Evolutionary conservation across 1,284 basidiomycete species (phyloP).

Genomic region (Melampsora americana): DNA sequence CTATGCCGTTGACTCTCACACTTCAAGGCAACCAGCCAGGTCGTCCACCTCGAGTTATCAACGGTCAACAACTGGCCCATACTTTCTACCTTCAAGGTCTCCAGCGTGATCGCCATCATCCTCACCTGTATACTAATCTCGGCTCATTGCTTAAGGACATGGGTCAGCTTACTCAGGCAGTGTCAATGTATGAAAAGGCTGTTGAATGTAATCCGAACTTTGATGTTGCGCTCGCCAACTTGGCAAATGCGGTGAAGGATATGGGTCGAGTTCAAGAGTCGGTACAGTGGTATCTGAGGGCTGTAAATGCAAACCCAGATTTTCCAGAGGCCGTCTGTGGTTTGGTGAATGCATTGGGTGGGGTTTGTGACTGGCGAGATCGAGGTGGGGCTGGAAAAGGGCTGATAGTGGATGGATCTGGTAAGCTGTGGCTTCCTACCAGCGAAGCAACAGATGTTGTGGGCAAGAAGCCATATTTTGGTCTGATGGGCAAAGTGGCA

Average conservation of each 20-base stretch:
- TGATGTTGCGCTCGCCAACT: conserved; percentile 64
- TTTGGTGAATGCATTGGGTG: conserved; percentile 60
- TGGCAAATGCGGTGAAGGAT: conserved; percentile 64
- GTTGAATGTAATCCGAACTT: conserved; percentile 62
- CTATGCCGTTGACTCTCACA: conserved; percentile 54
- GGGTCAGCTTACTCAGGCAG: conserved; percentile 60
- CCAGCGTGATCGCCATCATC: conserved; percentile 61
- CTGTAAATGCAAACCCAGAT: conserved; percentile 60
- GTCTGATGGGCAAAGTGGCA: conserved; percentile 60
- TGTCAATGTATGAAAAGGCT: conserved; percentile 61
- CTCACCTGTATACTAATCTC: conserved; percentile 64
- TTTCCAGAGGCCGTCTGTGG: conserved; percentile 64
- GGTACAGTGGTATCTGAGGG: conserved; percentile 61
- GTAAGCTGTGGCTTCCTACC: conserved; percentile 26
- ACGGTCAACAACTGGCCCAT: conserved; percentile 58
- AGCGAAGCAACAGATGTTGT: conserved; percentile 44
- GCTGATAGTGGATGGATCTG: conserved; percentile 31
- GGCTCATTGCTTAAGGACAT: conserved; percentile 65
- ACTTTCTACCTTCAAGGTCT: conserved; percentile 63
- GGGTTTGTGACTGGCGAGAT: conserved; percentile 63
- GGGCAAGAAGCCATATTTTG: conserved; percentile 46
- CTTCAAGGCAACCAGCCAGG: conserved; percentile 51
- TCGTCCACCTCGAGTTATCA: conserved; percentile 49
- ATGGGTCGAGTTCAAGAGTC: conserved; percentile 60
- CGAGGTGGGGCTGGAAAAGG: conserved; percentile 53